A percentile compares a stretch with the other conserved stretches of the same genome.
Evolutionary conservation across 495 filamentous ascomycete genomes (phyloP).

Genomic region (Trichocladium uniseriatum): DNA sequence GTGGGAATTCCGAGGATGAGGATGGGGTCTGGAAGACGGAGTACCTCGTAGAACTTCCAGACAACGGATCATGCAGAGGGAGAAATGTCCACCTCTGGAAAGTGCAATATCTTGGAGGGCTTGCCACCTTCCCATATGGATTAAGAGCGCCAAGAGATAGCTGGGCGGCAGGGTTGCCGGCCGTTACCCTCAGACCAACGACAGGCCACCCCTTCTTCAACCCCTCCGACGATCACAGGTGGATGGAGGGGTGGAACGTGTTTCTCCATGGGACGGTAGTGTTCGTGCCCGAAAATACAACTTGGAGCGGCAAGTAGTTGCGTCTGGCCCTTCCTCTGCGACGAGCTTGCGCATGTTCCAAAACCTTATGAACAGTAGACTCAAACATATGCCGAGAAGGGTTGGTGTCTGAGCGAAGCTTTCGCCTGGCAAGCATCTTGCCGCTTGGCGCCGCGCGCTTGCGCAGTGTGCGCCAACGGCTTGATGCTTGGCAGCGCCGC

Average conservation of each 20-base stretch:
- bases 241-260: too few species aligned
- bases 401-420: neutral
- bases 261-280: too few species aligned
- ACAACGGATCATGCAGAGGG: slow-evolving; percentile 1
- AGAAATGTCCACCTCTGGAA: slow-evolving; percentile 12
- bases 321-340: neutral
- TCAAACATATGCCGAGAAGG: neutral
- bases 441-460: slow-evolving; percentile 3
- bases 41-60: neutral
- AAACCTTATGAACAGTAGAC: neutral
- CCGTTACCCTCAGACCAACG: neutral
- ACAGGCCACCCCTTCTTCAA: neutral
- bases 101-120: slow-evolving; percentile 10
- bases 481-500: neutral
- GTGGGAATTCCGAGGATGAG: neutral
- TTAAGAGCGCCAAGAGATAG: slow-evolving; percentile 19
- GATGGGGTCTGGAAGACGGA: neutral
- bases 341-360: too few species aligned
- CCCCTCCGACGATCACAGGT: neutral
- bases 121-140: slow-evolving; percentile 18
- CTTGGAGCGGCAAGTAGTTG: neutral
- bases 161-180: neutral
- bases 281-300: too few species aligned
- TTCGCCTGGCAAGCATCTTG: neutral
- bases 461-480: neutral